Conservation (phyloP, 257 asterid genomes). For the Rauvolfia tetraphylla region DNA sequence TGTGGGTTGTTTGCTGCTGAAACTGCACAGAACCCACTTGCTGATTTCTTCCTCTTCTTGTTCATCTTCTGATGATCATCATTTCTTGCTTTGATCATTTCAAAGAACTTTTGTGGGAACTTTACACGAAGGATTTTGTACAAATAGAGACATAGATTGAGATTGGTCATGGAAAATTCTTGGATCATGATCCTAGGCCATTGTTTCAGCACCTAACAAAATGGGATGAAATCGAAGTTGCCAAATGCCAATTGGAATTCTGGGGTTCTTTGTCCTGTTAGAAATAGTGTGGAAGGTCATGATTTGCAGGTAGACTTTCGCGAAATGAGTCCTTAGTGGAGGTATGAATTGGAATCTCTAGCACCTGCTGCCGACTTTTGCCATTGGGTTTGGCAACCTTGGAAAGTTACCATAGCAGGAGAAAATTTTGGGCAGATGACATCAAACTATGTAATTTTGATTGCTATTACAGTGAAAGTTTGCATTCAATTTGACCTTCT, state of each 20-base stretch:
- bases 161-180: slow-evolving; percentile 56
- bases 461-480: background rate
- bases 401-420: slow-evolving; percentile 3
- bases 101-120: slow-evolving; percentile 17
- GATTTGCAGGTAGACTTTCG: slow-evolving; percentile 56
- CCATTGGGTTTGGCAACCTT: slow-evolving; percentile 36
- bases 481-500: background rate
- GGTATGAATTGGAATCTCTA: slow-evolving; percentile 41
- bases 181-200: slow-evolving; percentile 43
- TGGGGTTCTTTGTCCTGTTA: slow-evolving; percentile 16
- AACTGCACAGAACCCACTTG: slow-evolving; percentile 45
- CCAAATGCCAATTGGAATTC: slow-evolving; percentile 23
- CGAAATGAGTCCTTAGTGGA: slow-evolving; percentile 44
- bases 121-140: slow-evolving; percentile 23
- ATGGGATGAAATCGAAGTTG: slow-evolving; percentile 29
- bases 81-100: slow-evolving; percentile 31
- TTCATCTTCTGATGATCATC: slow-evolving; percentile 28
- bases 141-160: slow-evolving; percentile 37
- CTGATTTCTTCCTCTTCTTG: slow-evolving; percentile 17
- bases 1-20: slow-evolving; percentile 44
- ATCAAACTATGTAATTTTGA: background rate
- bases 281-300: slow-evolving; percentile 33
- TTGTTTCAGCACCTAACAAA: slow-evolving; percentile 32
- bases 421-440: background rate
- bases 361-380: slow-evolving; percentile 41